Evolutionary conservation across 441 rosid species (phyloP), one percentile per base, ranked within the genome.

Genomic region (Daphne laureola): DNA sequence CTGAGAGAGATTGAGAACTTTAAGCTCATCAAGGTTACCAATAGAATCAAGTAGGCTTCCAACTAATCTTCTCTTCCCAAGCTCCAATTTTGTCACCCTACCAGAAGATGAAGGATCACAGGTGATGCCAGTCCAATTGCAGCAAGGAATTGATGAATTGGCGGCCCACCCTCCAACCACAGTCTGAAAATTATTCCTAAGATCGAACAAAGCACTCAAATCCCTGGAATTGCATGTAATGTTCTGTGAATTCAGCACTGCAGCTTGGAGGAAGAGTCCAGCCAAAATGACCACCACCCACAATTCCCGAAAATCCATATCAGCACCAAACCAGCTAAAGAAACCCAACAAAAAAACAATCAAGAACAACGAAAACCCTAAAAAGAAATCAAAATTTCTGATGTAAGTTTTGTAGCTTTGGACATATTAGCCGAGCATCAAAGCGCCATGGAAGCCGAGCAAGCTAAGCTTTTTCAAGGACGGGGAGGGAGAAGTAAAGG

Each of bases 91-190:
- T 14, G 80, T 72, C 3, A 90, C 95, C 40, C 89, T 79, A 21
- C 51, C 55, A 8, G 80, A 65, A 61, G 72, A 55, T 0, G 78
- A 48, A 45, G 78, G 57, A 41, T 66, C 59, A 61, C 97, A 87
- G 16, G 73, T 57, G 69, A 87, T 50, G 53, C 97, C 94, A 1
- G 40, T 55, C 97, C 96, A 90, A 23, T 36, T 17, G 43, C 97
- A 90, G 71, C 96, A 87, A 54, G 72, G 68, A 4, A 58, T 15
- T 3, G 73, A 62, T 4, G 72, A 53, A 57, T 67, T 61, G 12
- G 57, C 21, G 2, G 5, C 50, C 87, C 89, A 84, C 6, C 59
- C 79, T 0, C 57, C 68, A 60, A 81, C 72, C 6, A 57, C 63
- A 11, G 70, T 64, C 5, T 72, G 71, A 56, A 84, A 62, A 42